These are phyloP conservation scores for Pseudogymnoascus sp. DNA, from an alignment of 2,329 filamentous ascomycete genomes.

Conservation along the genomic window DNA sequence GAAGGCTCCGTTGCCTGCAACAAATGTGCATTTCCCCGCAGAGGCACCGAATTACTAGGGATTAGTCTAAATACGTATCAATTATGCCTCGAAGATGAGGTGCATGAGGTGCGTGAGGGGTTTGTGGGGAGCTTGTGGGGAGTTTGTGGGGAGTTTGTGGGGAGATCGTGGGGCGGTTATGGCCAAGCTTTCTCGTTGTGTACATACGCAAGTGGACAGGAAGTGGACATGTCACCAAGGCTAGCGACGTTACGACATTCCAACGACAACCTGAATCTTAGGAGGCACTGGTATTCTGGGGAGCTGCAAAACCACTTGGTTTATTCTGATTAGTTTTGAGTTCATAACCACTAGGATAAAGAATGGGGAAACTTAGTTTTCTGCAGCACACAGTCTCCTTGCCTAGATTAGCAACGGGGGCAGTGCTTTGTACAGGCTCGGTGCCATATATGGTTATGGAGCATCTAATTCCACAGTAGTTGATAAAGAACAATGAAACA, in stretches of 20 bases:
- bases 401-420: neutral
- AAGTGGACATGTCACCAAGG: neutral
- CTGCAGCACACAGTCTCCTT: neutral
- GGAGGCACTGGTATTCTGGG: neutral
- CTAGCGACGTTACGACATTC: neutral
- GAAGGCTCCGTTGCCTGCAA: neutral
- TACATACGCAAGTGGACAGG: neutral
- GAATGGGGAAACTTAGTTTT: neutral
- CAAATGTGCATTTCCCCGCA: neutral
- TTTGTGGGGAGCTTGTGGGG: neutral
- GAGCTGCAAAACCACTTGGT: neutral
- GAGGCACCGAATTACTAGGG: neutral
- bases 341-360: neutral
- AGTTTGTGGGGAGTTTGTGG: neutral
- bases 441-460: too few species aligned
- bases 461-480: too few species aligned
- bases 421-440: neutral
- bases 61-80: neutral
- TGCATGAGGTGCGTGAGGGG: neutral
- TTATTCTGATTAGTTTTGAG: neutral
- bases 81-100: too few species aligned
- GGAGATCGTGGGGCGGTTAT: neutral
- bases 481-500: too few species aligned
- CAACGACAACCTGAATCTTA: neutral
- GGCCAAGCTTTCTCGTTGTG: neutral